These are phyloP conservation scores for Lentithecium fluviatile DNA, from an alignment of 495 filamentous ascomycete genomes.

Conservation along the genomic window DNA sequence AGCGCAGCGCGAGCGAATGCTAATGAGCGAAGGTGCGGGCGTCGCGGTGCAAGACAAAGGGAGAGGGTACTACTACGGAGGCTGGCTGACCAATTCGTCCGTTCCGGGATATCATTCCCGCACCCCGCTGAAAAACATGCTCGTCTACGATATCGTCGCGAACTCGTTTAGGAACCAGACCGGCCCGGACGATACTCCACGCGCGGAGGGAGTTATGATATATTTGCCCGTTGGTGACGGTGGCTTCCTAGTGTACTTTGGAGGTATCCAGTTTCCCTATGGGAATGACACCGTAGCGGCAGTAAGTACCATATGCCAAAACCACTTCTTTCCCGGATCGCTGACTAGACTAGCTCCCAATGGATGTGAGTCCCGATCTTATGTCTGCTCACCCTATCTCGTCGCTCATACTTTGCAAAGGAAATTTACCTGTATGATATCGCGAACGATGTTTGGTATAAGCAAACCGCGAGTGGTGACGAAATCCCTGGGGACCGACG, in stretches of 20 bases:
- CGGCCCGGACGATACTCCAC: constrained; percentile 46
- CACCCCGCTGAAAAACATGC: constrained; percentile 39
- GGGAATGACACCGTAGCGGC: constrained; percentile 24
- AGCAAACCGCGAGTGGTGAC: constrained; percentile 49
- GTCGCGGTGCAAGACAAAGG: constrained; percentile 36
- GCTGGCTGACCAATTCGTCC: constrained; percentile 48
- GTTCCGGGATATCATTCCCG: constrained; percentile 44
- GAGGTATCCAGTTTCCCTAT: constrained; percentile 44
- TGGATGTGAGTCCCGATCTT: constrained; percentile 29
- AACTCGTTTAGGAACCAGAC: constrained; percentile 45
- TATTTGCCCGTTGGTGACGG: constrained; percentile 52
- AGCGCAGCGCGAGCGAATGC: background rate
- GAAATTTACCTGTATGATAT: constrained; percentile 54
- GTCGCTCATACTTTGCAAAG: constrained; percentile 34
- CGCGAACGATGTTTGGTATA: constrained; percentile 51
- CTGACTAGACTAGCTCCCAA: constrained; percentile 11
- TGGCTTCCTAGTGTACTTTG: constrained; percentile 54
- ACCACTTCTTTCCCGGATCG: background rate
- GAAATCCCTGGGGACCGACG: constrained; percentile 47
- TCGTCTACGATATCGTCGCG: constrained; percentile 49
- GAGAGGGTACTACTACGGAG: constrained; percentile 48
- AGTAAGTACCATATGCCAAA: constrained; percentile 1
- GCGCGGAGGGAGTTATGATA: constrained; percentile 49
- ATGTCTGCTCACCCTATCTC: background rate
- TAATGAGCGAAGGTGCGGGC: constrained; percentile 35